phyloP scores from a whole-genome alignment of 768 basidiomycete genomes.

The Auricularia sp. region DNA sequence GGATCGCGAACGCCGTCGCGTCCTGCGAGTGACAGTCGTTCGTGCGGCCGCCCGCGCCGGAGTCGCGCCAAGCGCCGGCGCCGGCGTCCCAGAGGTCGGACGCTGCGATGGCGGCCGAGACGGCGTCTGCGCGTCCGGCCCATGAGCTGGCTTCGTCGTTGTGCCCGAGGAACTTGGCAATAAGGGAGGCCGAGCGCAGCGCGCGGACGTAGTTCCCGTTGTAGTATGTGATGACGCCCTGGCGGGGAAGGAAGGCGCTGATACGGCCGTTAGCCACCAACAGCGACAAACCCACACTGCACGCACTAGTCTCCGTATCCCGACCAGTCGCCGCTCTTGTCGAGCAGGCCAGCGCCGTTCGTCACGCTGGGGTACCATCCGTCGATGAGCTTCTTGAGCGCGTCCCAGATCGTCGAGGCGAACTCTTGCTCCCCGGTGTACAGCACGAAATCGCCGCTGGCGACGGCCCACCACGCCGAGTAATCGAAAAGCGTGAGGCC shows the following conservation, averaged over 20 bases:
- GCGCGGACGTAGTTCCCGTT: not conserved
- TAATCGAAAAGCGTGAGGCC: not conserved
- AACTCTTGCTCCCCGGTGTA: not conserved
- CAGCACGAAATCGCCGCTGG: not conserved
- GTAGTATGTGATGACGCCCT: conserved; percentile 1
- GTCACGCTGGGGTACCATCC: not conserved
- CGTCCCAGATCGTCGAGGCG: not conserved
- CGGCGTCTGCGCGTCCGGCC: not conserved
- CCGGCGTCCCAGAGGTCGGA: not conserved
- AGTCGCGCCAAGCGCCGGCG: not conserved
- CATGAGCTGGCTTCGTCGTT: not conserved
- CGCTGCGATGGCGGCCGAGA: not conserved
- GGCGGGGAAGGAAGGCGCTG: conserved; percentile 1
- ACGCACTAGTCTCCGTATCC: conserved; percentile 1
- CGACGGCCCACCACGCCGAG: not conserved
- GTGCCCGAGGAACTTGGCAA: not conserved
- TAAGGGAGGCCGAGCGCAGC: not conserved
- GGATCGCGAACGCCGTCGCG: not conserved
- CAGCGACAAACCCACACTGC: not conserved
- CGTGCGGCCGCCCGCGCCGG: not conserved
- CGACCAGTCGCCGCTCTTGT: not conserved
- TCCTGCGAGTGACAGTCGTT: not conserved
- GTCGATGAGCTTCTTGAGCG: not conserved
- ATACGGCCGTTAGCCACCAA: not conserved
- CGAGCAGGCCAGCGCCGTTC: not conserved